Evolutionary conservation across 2,329 filamentous ascomycete genomes (phyloP).

Genomic region (Fusarium dimerum): DNA sequence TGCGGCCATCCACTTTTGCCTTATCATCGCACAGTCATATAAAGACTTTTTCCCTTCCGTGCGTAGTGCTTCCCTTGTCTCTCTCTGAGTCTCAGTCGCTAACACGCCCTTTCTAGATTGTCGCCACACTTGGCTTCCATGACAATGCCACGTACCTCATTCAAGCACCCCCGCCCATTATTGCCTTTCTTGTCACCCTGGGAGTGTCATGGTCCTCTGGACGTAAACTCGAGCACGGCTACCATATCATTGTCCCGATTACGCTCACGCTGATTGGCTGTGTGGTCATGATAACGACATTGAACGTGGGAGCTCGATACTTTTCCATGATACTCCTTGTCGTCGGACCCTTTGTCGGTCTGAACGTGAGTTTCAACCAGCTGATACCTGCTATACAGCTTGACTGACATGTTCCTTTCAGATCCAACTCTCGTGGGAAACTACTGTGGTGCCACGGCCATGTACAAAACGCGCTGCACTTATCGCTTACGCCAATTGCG

Average conservation of each 20-base stretch:
- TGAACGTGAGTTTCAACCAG: constrained; percentile 30
- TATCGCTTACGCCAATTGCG: constrained; percentile 44
- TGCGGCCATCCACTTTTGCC: constrained; percentile 40
- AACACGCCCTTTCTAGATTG: constrained; percentile 19
- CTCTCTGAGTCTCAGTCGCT: neutral
- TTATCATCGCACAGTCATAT: constrained; percentile 44
- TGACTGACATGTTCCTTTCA: fast-evolving
- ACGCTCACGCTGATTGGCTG: constrained; percentile 39
- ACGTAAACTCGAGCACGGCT: constrained; percentile 39
- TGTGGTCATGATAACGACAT: constrained; percentile 43
- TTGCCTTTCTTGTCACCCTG: constrained; percentile 42
- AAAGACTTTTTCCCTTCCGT: constrained; percentile 47
- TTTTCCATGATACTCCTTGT: constrained; percentile 43
- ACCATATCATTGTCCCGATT: constrained; percentile 42
- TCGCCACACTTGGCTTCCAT: constrained; percentile 30
- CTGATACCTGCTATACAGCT: neutral
- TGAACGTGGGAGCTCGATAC: constrained; percentile 43
- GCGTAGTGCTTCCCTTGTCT: neutral
- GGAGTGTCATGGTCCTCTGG: constrained; percentile 41
- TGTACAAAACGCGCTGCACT: constrained; percentile 43
- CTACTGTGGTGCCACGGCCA: constrained; percentile 41
- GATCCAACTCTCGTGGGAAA: constrained; percentile 43
- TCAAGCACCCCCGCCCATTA: constrained; percentile 43
- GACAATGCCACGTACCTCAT: constrained; percentile 39
- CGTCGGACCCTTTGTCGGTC: constrained; percentile 39